Evolutionary conservation across 352 stramenopile species (phyloP).

Genomic region (Pythium myriotylum): DNA sequence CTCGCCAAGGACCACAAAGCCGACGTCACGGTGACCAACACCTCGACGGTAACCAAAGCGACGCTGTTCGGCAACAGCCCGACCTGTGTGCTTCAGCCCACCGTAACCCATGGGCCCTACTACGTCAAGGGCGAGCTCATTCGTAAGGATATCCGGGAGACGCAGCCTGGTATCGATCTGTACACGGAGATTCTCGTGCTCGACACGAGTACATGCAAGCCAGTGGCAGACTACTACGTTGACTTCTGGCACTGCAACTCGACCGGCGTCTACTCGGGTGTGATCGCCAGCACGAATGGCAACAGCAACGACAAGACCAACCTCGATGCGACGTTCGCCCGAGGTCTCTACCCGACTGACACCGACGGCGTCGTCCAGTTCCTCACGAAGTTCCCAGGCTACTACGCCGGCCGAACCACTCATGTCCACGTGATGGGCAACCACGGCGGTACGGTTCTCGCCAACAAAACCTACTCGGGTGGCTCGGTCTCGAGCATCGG

Average conservation of each 20-base stretch:
- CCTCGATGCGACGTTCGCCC: conserved; percentile 15
- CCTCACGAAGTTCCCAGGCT: conserved; percentile 23
- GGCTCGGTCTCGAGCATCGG: conserved; percentile 15
- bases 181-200: conserved; percentile 18
- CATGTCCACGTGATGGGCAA: conserved; percentile 21
- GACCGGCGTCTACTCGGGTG: conserved; percentile 22
- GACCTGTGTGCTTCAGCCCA: conserved; percentile 12
- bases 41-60: background rate
- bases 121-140: conserved; percentile 24
- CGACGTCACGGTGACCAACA: conserved; percentile 1
- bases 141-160: conserved; percentile 21
- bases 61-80: conserved; percentile 2
- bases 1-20: conserved; percentile 2
- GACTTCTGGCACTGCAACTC: conserved; percentile 28
- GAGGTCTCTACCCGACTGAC: conserved; percentile 15
- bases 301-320: conserved; percentile 15
- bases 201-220: conserved; percentile 17
- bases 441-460: conserved; percentile 8
- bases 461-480: conserved; percentile 18
- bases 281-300: conserved; percentile 14
- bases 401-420: conserved; percentile 13
- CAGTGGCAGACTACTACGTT: conserved; percentile 11
- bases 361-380: conserved; percentile 21
- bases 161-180: conserved; percentile 14
- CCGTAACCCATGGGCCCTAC: conserved; percentile 17